Evolutionary conservation across 768 basidiomycete genomes (phyloP), one percentile per base, ranked within the genome.

Genomic region (Rhodotorula babjevae): DNA sequence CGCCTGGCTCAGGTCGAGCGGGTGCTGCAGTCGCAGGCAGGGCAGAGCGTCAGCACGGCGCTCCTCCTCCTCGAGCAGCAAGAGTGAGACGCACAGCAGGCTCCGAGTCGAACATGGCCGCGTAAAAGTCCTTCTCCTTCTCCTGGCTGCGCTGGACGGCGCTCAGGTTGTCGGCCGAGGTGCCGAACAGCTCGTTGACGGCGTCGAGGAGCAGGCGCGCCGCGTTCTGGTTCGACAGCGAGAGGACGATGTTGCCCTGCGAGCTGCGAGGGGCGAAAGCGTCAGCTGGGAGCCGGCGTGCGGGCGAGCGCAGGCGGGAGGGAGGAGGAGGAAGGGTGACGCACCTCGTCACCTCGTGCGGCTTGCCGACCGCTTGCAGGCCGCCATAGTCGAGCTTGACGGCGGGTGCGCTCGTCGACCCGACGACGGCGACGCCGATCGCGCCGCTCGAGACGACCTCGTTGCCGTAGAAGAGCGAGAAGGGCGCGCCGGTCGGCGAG

Each of bases 111-210:
- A 66, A 75, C 25, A 75, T 33, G 18, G 74, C 74, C 7, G 71
- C 74, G 40, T 53, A 75, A 33, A 75, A 75, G 56, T 75, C 74
- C 49, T 72, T 75, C 29, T 75, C 74, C 63, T 75, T 75, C 46
- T 68, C 67, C 27, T 71, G 44, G 50, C 42, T 49, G 12, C 67
- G 63, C 23, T 57, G 55, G 3, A 21, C 31, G 4, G 67, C 66
- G 8, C 21, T 27, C 3, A 64, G 50, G 29, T 58, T 63, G 27
- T 40, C n/a, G 2, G 55, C 49, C 23, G 62, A 40, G 7, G 63
- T 60, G 27, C 67, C 72, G 49, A 68, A 68, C 14, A 75, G 57
- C 44, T 64, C 29, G 60, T 75, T 71, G 5, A 75, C 74, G 11
- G 52, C 61, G n/a, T 62, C 53, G 29, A 75, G 67, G 2, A 75